Conservation (phyloP, 164 flowering plant genomes). For the Houttuynia cordata region DNA sequence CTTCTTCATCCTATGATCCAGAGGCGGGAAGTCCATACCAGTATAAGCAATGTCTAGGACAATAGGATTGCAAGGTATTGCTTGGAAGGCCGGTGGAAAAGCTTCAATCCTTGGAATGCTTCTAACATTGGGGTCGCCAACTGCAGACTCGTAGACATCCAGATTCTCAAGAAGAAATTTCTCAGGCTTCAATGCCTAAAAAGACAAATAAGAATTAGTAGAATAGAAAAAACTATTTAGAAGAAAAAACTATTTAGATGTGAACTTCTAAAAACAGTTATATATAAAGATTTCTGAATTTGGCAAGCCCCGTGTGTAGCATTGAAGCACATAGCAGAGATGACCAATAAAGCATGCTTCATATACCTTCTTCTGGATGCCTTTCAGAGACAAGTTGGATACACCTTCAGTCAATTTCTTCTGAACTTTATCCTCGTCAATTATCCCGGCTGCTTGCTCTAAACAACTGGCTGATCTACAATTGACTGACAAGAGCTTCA, state of each 20-base stretch:
- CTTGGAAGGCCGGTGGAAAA: conserved; percentile 83
- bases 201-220: not conserved
- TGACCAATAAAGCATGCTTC: not conserved
- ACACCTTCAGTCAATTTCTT: conserved; percentile 75
- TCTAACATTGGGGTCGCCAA: conserved; percentile 53
- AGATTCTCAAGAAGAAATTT: conserved; percentile 74
- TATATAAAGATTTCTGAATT: too few species aligned
- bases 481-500: conserved; percentile 42
- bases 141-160: conserved; percentile 68
- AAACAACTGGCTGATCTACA: conserved; percentile 79
- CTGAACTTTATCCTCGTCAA: conserved; percentile 76
- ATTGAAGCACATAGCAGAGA: not conserved
- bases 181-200: conserved; percentile 35
- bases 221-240: not conserved
- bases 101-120: conserved; percentile 42
- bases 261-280: not conserved
- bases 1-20: conserved; percentile 90
- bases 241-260: too few species aligned
- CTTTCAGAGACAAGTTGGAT: conserved; percentile 54
- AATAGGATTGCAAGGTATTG: conserved; percentile 81
- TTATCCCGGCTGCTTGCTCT: conserved; percentile 84
- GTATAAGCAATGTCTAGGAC: conserved; percentile 77
- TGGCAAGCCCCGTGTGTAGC: not conserved
- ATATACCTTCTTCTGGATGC: conserved; percentile 60
- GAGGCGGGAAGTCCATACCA: conserved; percentile 76